phyloP scores from a whole-genome alignment of 2,329 filamentous ascomycete genomes.

The Pseudogymnoascus sp. region DNA sequence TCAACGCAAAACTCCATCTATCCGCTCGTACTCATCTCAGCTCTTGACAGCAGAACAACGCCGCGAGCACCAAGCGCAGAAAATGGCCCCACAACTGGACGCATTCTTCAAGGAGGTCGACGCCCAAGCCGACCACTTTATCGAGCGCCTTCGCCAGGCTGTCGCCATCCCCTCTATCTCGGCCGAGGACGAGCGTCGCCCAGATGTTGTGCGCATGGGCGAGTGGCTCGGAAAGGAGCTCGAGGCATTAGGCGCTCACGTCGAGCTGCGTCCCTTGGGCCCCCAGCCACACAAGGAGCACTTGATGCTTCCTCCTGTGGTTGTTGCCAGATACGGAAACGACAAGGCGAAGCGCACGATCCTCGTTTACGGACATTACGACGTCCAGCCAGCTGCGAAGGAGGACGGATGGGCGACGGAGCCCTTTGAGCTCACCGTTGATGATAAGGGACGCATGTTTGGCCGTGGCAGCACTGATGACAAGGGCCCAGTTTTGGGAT shows the following conservation, averaged over 20 bases:
- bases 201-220: conserved; percentile 94
- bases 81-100: conserved; percentile 78
- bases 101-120: conserved; percentile 91
- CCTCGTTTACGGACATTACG: conserved; percentile 96
- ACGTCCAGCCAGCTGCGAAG: conserved; percentile 90
- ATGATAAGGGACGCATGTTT: conserved; percentile 90
- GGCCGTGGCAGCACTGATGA: conserved; percentile 94
- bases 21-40: conserved; percentile 1
- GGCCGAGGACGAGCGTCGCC: conserved; percentile 77
- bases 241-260: conserved; percentile 71
- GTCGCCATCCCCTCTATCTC: conserved; percentile 96
- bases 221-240: conserved; percentile 81
- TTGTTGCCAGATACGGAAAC: conserved; percentile 84
- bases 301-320: conserved; percentile 83
- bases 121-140: conserved; percentile 67
- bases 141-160: conserved; percentile 80
- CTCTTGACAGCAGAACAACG: conserved; percentile 8
- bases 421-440: conserved; percentile 80
- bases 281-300: conserved; percentile 87
- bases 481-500: conserved; percentile 94
- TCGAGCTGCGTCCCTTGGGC: conserved; percentile 78
- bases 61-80: conserved; percentile 45
- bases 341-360: conserved; percentile 92
- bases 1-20: not conserved
- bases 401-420: conserved; percentile 94